Evolutionary conservation across 208 protist species (phyloP).

Genomic region (Leishmania amazonensis): DNA sequence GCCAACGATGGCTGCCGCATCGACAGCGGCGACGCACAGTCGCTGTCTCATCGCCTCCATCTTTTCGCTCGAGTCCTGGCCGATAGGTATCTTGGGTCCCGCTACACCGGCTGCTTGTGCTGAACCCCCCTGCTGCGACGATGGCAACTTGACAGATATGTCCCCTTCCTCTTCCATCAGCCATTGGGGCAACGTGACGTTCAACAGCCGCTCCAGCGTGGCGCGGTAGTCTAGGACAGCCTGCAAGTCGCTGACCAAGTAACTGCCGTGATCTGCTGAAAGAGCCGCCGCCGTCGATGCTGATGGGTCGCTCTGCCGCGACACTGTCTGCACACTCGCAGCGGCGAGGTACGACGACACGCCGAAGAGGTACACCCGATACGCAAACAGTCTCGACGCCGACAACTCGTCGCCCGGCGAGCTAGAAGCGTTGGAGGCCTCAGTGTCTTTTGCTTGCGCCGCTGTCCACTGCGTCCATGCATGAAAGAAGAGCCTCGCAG

Average conservation of each 20-base stretch:
- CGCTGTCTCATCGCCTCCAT: conserved; percentile 16
- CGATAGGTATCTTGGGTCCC: no score
- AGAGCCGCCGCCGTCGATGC: neutral
- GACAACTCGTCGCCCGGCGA: neutral
- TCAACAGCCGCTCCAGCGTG: conserved; percentile 14
- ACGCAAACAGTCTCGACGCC: conserved; percentile 5
- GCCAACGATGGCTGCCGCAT: conserved; percentile 22
- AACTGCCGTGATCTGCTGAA: neutral
- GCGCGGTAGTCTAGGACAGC: conserved; percentile 9
- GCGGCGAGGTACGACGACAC: conserved; percentile 25
- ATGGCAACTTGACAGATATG: neutral
- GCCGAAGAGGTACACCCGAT: conserved; percentile 31
- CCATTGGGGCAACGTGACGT: conserved; percentile 17
- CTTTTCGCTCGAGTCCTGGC: neutral
- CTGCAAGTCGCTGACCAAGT: neutral
- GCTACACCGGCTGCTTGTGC: no score
- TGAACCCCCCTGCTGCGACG: neutral
- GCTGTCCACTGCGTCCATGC: conserved; percentile 21
- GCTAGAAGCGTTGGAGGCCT: neutral
- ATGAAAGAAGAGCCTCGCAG: conserved; percentile 24
- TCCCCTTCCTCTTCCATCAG: conserved; percentile 14
- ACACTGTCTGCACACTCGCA: neutral
- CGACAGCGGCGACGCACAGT: conserved; percentile 25
- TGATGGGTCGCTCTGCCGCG: neutral
- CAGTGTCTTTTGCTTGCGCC: no score